These are phyloP conservation scores for Taiozyma sp. DNA, from an alignment of 1,139 yeast species.

Conservation along the genomic window DNA sequence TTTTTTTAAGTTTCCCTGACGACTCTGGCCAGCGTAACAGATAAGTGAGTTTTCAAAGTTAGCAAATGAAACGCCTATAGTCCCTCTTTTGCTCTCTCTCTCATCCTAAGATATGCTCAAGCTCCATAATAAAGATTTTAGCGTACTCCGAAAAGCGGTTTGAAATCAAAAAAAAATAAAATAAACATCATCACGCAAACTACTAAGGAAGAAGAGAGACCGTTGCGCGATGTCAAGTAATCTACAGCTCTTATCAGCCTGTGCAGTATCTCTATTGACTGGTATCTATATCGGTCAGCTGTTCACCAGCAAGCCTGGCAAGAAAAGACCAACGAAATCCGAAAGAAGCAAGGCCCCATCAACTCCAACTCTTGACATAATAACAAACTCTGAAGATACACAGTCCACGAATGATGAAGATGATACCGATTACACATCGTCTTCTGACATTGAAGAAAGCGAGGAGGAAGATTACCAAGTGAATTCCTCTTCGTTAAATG, in stretches of 20 bases:
- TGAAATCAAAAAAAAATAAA: background rate
- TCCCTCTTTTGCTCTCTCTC: background rate
- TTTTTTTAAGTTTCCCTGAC: background rate
- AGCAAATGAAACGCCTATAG: no score
- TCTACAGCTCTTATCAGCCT: conserved; percentile 17
- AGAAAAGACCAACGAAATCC: conserved; percentile 1
- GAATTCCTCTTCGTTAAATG: conserved; percentile 52
- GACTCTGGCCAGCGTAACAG: background rate
- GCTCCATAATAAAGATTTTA: background rate
- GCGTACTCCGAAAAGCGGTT: background rate
- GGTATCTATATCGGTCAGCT: conserved; percentile 21
- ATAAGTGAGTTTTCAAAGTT: no score
- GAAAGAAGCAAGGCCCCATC: conserved; percentile 5
- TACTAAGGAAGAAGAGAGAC: background rate
- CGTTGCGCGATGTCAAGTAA: conserved; percentile 10
- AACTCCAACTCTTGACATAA: conserved; percentile 27
- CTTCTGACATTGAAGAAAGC: conserved; percentile 31
- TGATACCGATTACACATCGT: conserved; percentile 28
- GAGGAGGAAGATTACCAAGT: conserved; percentile 51
- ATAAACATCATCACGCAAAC: background rate
- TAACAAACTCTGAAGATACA: conserved; percentile 8
- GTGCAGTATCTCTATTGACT: conserved; percentile 21
- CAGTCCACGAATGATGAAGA: conserved; percentile 18
- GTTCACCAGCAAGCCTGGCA: background rate
- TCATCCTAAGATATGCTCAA: background rate